Conservation (phyloP, 2,329 filamentous ascomycete genomes). For the Teratosphaeria zuluensis region DNA sequence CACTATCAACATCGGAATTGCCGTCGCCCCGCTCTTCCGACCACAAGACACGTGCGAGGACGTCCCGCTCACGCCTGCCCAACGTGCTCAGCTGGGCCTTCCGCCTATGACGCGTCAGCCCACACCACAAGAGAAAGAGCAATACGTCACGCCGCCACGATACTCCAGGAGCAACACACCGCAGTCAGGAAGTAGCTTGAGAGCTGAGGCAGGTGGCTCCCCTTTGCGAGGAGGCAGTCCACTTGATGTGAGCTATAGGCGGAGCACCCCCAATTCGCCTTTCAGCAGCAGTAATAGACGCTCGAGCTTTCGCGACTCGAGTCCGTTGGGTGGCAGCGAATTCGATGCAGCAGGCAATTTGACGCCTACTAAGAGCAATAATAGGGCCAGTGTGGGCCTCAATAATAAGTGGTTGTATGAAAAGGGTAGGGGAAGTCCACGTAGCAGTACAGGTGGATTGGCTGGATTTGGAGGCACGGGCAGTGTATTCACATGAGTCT, state of each 20-base stretch:
- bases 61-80: constrained; percentile 81
- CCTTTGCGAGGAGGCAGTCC: constrained; percentile 29
- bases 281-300: constrained; percentile 36
- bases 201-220: constrained; percentile 26
- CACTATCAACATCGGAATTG: constrained; percentile 55
- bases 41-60: constrained; percentile 70
- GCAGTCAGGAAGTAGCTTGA: constrained; percentile 42
- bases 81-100: constrained; percentile 76
- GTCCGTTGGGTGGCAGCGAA: constrained; percentile 28
- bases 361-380: constrained; percentile 20
- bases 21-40: constrained; percentile 63
- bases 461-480: constrained; percentile 6
- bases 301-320: constrained; percentile 50
- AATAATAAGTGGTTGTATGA: constrained; percentile 97
- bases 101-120: constrained; percentile 52
- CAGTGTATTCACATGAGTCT: constrained; percentile 3
- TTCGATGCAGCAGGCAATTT: constrained; percentile 15
- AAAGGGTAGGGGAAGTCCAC: constrained; percentile 53
- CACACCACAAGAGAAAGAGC: constrained; percentile 58
- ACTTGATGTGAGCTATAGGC: not conserved
- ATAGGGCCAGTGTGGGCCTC: constrained; percentile 59
- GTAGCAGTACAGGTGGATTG: not conserved
- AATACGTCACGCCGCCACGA: constrained; percentile 76
- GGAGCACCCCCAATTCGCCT: constrained; percentile 7
- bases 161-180: constrained; percentile 70